Evolutionary conservation across 2,329 filamentous ascomycete genomes (phyloP), one percentile per base, ranked within the genome.

Genomic region (Fusarium acutatum): DNA sequence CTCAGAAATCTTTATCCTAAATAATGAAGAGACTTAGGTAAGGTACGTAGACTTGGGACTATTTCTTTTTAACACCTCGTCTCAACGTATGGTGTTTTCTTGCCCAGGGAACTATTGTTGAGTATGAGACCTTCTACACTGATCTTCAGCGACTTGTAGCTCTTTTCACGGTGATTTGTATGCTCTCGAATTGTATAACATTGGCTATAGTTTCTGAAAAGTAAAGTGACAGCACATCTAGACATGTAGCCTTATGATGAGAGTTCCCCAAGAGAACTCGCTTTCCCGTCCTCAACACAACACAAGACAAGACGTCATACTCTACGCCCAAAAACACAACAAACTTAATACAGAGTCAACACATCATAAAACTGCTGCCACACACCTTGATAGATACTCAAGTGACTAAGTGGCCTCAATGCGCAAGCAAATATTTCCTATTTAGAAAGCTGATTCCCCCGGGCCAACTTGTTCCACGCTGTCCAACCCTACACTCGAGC

Each of bases 231-330:
- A 9, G 6, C 14, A 10, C 9, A 9, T 15, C 9, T 13, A 32
- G 15, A 32, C 22, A 32, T n/a, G 5, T 7, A 9, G 28, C 7
- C 0, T 7, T 13, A 3, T 12, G 1, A 7, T 10, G 6, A 24
- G 22, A 13, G 17, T 34, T 24, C 14, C 4, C 26, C 26, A 26
- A 26, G 26, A 26, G 26, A 26, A 26, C 26, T 26, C 26, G 26
- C 9, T 24, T 50, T 32, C 6, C 11, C 44, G 0, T 28, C 6
- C 22, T 9, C 17, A 50, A 14, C 22, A 10, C 6, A 34, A 10
- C 6, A 50, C 15, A 6, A 50, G 9, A 20, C 6, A 15, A 20
- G 22, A n/a, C n/a, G 47, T 52, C 6, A 35, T 11, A 4, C 17
- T 15, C n/a, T 11, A 11, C n/a, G n/a, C 47, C 30, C 6, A 10